Base-by-base conservation (phyloP, 345 rosid genomes). In the Chamaenerion angustifolium region DNA sequence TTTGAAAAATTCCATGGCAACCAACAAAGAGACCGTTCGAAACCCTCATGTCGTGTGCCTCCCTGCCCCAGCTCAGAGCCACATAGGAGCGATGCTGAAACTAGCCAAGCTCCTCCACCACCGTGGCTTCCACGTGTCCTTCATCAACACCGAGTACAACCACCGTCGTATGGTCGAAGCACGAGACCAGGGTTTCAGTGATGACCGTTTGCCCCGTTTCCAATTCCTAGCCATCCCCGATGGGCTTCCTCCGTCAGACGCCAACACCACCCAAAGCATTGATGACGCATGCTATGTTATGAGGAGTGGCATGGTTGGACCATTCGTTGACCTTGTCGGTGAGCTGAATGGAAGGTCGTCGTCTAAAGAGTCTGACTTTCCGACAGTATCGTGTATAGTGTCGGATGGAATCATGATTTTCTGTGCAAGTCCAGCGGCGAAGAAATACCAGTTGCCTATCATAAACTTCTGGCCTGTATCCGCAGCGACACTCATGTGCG, bases 91-190 rank as follows among this genome's bases (percentile, higher is more conserved):
- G n/a, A n/a, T n/a, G n/a, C n/a, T n/a, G n/a, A n/a, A n/a, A n/a
- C n/a, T n/a, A n/a, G n/a, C n/a, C n/a, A n/a, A n/a, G n/a, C n/a
- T n/a, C n/a, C 66, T 68, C 56, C 63, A 56, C 51, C 56, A 19
- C 16, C 44, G 6, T 4, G 68, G 62, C 3, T 52, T 64, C 47
- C 46, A 48, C 59, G 21, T 68, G 15, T 64, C 73, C 35, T 68
- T 54, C 13, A 64, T 63, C n/a, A 42, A 63, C 64, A 21, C 71
- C 5, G 55, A 62, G 21, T 68, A 43, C 46, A 68, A 68, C 31
- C 51, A 42, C 15, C 21, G 27, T 14, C 59, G 71, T 31, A 23
- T 62, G 10, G 46, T 54, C 40, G 46, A 50, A 16, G 52, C 58
- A 8, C 11, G 43, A 10, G 52, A 56, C 16, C 40, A 47, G 13